phyloP scores from a whole-genome alignment of 768 basidiomycete genomes.

The Leccinum ochraceum region DNA sequence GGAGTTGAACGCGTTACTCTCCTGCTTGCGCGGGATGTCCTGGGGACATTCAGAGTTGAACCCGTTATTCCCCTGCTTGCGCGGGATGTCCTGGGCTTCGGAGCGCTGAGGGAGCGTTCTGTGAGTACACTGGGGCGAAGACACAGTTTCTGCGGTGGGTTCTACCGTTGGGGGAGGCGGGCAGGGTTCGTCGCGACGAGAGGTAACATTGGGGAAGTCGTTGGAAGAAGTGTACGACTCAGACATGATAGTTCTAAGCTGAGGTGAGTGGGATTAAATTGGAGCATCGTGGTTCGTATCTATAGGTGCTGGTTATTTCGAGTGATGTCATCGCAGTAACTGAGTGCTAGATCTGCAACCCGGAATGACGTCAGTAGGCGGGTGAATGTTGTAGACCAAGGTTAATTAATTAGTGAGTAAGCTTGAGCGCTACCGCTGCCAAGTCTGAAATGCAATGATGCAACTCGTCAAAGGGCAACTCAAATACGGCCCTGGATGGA shows the following conservation, averaged over 20 bases:
- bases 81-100: neutral
- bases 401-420: too few species aligned
- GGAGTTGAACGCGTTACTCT: conserved; percentile 29
- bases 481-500: too few species aligned
- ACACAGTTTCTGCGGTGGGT: neutral
- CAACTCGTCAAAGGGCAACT: too few species aligned
- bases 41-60: conserved; percentile 35
- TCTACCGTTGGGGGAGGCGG: conserved; percentile 46
- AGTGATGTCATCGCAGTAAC: neutral
- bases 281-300: neutral
- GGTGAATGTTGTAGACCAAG: too few species aligned
- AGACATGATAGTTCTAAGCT: conserved; percentile 2
- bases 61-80: conserved; percentile 22
- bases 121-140: neutral
- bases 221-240: conserved; percentile 24
- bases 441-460: too few species aligned
- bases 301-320: neutral
- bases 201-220: conserved; percentile 24
- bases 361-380: neutral
- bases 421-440: too few species aligned
- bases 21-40: neutral
- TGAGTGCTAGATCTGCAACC: neutral
- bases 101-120: neutral
- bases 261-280: neutral
- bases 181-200: conserved; percentile 45